Evolutionary conservation across 73 alveolate species (phyloP).

Genomic region (Paramecium primaurelia): DNA sequence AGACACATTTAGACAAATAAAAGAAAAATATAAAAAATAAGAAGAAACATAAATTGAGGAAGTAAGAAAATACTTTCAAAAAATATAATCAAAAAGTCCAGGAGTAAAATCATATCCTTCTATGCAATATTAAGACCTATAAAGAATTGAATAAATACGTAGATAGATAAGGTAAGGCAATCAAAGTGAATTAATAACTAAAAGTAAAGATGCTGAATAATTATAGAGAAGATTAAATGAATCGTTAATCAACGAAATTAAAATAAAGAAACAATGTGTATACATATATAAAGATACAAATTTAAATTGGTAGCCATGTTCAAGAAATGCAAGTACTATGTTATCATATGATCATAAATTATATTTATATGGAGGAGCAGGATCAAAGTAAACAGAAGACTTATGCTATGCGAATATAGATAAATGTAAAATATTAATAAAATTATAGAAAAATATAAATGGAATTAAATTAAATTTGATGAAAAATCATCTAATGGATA

Average conservation of each 20-base stretch:
- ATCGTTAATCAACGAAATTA: background rate
- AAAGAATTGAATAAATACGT: slow-evolving; percentile 5
- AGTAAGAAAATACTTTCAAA: background rate
- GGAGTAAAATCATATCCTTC: slow-evolving; percentile 24
- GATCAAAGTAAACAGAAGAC: background rate
- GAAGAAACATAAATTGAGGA: background rate
- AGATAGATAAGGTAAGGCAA: background rate
- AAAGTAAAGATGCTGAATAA: background rate
- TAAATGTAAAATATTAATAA: background rate
- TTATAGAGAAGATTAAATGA: background rate
- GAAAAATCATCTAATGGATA: background rate
- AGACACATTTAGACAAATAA: slow-evolving; percentile 8
- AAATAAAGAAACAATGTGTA: background rate
- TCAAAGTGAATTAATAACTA: background rate
- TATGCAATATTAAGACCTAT: background rate
- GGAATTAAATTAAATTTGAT: background rate
- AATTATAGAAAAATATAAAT: background rate
- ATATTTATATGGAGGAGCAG: slow-evolving; percentile 47
- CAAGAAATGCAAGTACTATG: background rate
- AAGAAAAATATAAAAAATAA: background rate
- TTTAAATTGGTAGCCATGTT: slow-evolving; percentile 20
- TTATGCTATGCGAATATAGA: background rate
- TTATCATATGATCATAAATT: background rate
- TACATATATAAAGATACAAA: background rate
- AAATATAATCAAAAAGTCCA: background rate